Conservation (phyloP, 2,329 filamentous ascomycete species). For the Raffaelea albimanens region DNA sequence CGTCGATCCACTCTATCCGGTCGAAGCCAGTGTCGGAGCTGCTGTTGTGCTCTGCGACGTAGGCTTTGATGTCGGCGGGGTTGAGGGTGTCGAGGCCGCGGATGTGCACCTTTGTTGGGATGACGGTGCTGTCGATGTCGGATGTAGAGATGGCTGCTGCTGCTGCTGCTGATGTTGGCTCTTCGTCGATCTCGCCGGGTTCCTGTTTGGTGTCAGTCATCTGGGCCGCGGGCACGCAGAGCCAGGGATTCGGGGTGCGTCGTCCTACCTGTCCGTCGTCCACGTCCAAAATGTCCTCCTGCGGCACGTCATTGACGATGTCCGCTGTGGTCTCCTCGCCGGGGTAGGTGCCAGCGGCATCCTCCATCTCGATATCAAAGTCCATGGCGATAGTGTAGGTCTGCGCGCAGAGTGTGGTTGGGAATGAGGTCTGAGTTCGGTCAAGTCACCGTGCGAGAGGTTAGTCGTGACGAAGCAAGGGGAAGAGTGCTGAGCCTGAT, state of each 20-base stretch:
- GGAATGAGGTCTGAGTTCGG: no score
- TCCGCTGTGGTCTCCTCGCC: not conserved
- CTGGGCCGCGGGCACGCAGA: not conserved
- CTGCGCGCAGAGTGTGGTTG: no score
- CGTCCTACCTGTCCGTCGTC: slow-evolving; percentile 15
- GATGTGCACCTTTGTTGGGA: slow-evolving; percentile 67
- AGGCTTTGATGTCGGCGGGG: slow-evolving; percentile 69
- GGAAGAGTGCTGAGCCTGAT: no score
- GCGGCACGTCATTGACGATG: slow-evolving; percentile 18
- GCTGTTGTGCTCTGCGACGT: slow-evolving; percentile 57
- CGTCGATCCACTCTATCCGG: slow-evolving; percentile 88
- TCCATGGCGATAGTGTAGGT: slow-evolving; percentile 49
- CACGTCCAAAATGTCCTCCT: slow-evolving; percentile 20
- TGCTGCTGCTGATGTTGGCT: slow-evolving; percentile 16
- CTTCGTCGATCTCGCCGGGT: slow-evolving; percentile 31
- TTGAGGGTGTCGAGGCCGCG: slow-evolving; percentile 74
- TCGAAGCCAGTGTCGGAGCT: slow-evolving; percentile 41
- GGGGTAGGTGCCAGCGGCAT: slow-evolving; percentile 29
- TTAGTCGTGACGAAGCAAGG: no score
- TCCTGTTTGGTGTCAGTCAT: slow-evolving; percentile 17
- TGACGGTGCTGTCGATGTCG: slow-evolving; percentile 10
- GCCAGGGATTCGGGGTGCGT: not conserved
- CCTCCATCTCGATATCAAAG: slow-evolving; percentile 62
- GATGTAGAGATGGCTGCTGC: slow-evolving; percentile 8
- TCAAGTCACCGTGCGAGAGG: no score